Percentiles rank a stretch among this genome's conserved stretches.
phyloP scores from a whole-genome alignment of 2,329 filamentous ascomycete genomes.

The Clonostachys sp. region DNA sequence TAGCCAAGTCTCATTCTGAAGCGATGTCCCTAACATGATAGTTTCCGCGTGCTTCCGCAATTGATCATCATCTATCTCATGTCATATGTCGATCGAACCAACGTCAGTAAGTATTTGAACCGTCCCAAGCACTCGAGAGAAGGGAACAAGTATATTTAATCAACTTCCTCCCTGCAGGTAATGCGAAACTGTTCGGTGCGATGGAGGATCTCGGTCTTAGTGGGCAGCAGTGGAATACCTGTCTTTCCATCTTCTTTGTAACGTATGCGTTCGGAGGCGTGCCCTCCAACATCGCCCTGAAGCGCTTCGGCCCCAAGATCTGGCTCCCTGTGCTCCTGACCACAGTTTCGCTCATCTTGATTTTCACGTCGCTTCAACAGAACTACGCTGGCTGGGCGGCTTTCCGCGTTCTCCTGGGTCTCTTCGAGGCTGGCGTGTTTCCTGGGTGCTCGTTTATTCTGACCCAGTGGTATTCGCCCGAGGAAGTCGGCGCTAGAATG shows the following conservation, averaged over 20 bases:
- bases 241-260: conserved; percentile 28
- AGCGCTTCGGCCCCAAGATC: conserved; percentile 50
- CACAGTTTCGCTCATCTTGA: conserved; percentile 51
- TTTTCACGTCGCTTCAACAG: conserved; percentile 22
- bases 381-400: conserved; percentile 7
- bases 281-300: conserved; percentile 66
- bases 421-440: conserved; percentile 13
- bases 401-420: conserved; percentile 9
- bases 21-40: no score
- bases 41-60: no score
- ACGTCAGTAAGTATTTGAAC: neutral
- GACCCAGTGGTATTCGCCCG: neutral
- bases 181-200: conserved; percentile 51
- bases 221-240: conserved; percentile 51
- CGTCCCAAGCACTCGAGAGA: neutral
- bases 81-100: neutral
- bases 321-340: conserved; percentile 43
- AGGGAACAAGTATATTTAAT: no score
- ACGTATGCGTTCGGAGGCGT: conserved; percentile 66
- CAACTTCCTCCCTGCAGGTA: conserved; percentile 26
- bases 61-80: neutral
- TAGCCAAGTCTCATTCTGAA: no score
- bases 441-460: conserved; percentile 6
- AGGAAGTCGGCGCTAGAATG: neutral
- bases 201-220: conserved; percentile 51